These are phyloP conservation scores for Naematelia encephala DNA, from an alignment of 768 basidiomycete species.

Conservation along the genomic window DNA sequence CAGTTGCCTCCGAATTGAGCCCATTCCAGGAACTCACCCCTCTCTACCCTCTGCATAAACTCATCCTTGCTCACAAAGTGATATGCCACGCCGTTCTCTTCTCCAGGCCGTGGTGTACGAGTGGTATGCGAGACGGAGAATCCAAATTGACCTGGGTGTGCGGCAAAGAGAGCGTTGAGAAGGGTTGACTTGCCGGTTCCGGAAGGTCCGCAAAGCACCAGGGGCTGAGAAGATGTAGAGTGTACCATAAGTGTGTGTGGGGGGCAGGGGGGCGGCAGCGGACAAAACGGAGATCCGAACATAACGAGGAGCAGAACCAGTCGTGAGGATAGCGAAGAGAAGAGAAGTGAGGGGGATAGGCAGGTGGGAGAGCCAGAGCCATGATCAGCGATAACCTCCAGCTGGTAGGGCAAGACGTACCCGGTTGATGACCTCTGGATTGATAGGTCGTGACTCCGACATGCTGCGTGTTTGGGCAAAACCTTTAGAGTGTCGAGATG, in stretches of 20 bases:
- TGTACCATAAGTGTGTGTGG: not conserved
- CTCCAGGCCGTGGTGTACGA: conserved; percentile 74
- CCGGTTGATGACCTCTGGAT: conserved; percentile 32
- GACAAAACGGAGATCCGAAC: too few species aligned
- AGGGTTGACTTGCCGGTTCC: conserved; percentile 94
- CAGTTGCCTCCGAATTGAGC: conserved; percentile 89
- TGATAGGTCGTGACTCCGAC: conserved; percentile 16
- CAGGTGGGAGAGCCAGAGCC: not conserved
- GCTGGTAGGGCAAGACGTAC: conserved; percentile 15
- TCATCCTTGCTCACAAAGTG: conserved; percentile 71
- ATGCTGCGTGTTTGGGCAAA: conserved; percentile 2
- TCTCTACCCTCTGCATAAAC: conserved; percentile 67
- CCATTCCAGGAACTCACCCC: conserved; percentile 84
- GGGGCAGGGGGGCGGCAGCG: not conserved
- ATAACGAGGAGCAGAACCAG: not conserved
- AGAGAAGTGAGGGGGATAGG: too few species aligned
- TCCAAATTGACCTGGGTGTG: conserved; percentile 78
- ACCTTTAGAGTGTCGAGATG: not conserved
- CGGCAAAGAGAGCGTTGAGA: conserved; percentile 71
- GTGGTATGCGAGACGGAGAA: conserved; percentile 97
- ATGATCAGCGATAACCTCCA: not conserved
- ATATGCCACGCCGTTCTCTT: conserved; percentile 77
- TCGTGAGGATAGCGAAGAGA: too few species aligned
- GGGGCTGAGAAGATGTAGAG: conserved; percentile 55
- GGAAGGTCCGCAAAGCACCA: conserved; percentile 85